Percentiles rank a stretch among this genome's conserved stretches.
Evolutionary conservation across 1,284 basidiomycete species (phyloP).

Genomic region (Paramarasmius palmivorus): DNA sequence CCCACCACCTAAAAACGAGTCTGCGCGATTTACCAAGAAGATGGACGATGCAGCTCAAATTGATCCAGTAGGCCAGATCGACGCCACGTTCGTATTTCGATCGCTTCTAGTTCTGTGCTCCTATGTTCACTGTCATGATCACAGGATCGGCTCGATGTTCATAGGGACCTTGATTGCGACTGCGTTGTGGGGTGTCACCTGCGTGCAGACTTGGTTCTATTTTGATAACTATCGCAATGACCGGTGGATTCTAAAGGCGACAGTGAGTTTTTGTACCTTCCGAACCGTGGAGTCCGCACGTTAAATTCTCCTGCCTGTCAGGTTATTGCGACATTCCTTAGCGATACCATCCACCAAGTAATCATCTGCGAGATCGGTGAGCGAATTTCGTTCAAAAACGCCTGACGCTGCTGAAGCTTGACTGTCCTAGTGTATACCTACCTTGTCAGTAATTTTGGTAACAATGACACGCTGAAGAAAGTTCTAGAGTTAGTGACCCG

Average conservation of each 20-base stretch:
- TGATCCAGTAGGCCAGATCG: too few relatives aligned
- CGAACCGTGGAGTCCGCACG: not conserved
- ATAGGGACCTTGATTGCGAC: conserved; percentile 1
- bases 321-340: conserved; percentile 1
- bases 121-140: not conserved
- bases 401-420: not conserved
- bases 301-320: not conserved
- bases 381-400: not conserved
- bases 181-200: conserved; percentile 1
- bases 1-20: too few relatives aligned
- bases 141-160: conserved; percentile 1
- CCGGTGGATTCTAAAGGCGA: not conserved
- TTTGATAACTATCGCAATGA: conserved; percentile 6
- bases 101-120: too few relatives aligned
- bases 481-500: not conserved
- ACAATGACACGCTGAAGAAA: not conserved
- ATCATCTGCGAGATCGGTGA: not conserved
- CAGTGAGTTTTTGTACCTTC: not conserved
- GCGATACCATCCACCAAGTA: conserved; percentile 1
- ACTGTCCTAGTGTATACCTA: not conserved
- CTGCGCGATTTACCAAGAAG: too few relatives aligned
- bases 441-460: not conserved
- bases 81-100: not conserved
- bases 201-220: conserved; percentile 3
- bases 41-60: too few relatives aligned